Evolutionary conservation across 306 rosid genomes (phyloP).

Genomic region (Inga oerstediana): DNA sequence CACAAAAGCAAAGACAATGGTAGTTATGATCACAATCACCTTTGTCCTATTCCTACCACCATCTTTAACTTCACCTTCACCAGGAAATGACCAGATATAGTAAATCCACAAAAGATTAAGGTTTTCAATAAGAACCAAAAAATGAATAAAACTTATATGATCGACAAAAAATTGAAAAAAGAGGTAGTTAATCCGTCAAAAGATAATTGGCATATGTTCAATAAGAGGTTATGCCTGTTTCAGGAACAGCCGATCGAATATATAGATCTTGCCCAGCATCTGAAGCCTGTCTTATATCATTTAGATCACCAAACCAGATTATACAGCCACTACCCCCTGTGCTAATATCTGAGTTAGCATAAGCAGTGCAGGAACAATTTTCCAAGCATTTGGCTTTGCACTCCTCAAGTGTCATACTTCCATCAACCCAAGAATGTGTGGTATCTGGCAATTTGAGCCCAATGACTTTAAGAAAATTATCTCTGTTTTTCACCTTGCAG

Average conservation of each 20-base stretch:
- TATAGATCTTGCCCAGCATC: slow-evolving; percentile 28
- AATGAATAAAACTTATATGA: too few species aligned
- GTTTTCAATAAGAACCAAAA: too few species aligned
- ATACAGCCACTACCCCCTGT: slow-evolving; percentile 50
- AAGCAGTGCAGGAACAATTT: slow-evolving; percentile 54
- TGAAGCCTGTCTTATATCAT: slow-evolving; percentile 2
- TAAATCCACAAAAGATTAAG: neutral
- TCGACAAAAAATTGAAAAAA: neutral
- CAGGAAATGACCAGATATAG: neutral
- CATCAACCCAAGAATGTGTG: slow-evolving; percentile 40
- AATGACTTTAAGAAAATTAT: slow-evolving; percentile 28
- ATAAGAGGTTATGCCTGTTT: neutral
- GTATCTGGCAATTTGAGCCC: slow-evolving; percentile 49
- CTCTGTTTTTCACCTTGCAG: slow-evolving; percentile 20
- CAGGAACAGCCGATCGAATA: slow-evolving; percentile 34
- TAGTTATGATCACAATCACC: neutral
- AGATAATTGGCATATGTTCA: neutral
- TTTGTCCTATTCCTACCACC: neutral
- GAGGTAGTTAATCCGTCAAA: neutral
- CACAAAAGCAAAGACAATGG: neutral
- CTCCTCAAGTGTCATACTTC: slow-evolving; percentile 38
- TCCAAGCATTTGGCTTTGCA: slow-evolving; percentile 43
- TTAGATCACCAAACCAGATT: slow-evolving; percentile 41
- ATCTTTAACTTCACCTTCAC: neutral
- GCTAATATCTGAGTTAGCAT: slow-evolving; percentile 16